Conservation (phyloP, 352 stramenopile genomes). For the Phytophthora niederhauseri region DNA sequence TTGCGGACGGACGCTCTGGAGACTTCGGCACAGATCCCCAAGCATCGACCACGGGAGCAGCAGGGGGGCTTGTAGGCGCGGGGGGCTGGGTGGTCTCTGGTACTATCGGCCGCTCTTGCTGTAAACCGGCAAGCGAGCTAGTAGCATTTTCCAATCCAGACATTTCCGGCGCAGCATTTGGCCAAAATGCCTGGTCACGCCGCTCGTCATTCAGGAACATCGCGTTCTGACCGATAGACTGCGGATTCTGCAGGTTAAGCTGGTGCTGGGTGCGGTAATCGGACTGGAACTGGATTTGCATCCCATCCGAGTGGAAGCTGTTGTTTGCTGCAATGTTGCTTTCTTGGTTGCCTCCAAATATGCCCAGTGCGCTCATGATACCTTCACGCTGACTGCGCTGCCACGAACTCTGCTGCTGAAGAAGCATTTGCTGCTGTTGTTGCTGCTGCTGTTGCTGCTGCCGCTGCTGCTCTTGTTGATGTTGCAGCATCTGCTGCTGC, state of each 20-base stretch:
- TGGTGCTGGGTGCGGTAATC: conserved; percentile 57
- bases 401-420: conserved; percentile 83
- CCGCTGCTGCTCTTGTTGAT: conserved; percentile 70
- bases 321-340: conserved; percentile 31
- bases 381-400: conserved; percentile 73
- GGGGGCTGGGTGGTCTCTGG: conserved; percentile 18
- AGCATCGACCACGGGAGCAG: conserved; percentile 25
- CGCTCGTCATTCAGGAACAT: conserved; percentile 42
- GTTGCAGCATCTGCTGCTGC: conserved; percentile 68
- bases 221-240: conserved; percentile 28
- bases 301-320: conserved; percentile 38
- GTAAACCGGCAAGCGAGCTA: conserved; percentile 7
- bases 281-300: conserved; percentile 59
- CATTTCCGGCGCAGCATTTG: conserved; percentile 26
- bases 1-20: conserved; percentile 30
- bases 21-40: conserved; percentile 39
- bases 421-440: conserved; percentile 70
- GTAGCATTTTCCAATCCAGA: conserved; percentile 22
- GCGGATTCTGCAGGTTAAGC: conserved; percentile 26
- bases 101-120: conserved; percentile 17
- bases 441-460: conserved; percentile 64
- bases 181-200: conserved; percentile 41
- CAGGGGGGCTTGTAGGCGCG: conserved; percentile 21
- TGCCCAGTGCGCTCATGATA: conserved; percentile 78
- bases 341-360: conserved; percentile 58